phyloP scores from a whole-genome alignment of 1,284 basidiomycete genomes.

The Inonotus hispidus region DNA sequence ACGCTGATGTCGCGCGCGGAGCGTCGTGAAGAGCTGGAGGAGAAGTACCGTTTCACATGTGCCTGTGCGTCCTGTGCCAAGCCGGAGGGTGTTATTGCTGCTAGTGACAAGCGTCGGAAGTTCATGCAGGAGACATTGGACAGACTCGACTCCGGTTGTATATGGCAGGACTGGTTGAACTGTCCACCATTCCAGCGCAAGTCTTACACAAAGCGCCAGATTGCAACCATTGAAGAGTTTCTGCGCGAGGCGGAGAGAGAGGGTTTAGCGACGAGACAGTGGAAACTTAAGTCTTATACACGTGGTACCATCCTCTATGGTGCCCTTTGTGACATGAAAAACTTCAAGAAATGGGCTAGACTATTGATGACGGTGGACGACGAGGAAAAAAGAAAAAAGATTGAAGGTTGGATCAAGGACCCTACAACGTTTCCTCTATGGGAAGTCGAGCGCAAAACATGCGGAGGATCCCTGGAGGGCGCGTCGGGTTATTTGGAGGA shows the following conservation, averaged over 20 bases:
- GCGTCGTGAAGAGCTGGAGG: not conserved
- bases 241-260: not conserved
- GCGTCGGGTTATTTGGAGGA: no score
- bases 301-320: not conserved
- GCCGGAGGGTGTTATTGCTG: not conserved
- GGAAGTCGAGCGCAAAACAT: not conserved
- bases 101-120: not conserved
- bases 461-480: no score
- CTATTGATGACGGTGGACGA: not conserved
- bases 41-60: not conserved
- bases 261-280: not conserved
- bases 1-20: not conserved
- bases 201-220: not conserved
- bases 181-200: not conserved
- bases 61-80: not conserved
- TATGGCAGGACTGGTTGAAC: not conserved
- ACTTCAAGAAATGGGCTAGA: conserved; percentile 2
- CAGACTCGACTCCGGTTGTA: not conserved
- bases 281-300: not conserved
- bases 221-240: not conserved
- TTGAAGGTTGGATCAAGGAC: not conserved
- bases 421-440: not conserved
- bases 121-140: not conserved
- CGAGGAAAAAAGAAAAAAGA: not conserved
- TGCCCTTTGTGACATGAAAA: not conserved